Base-by-base conservation (phyloP, 1,139 yeast genomes). In the Casaregolazyma suthepensis region DNA sequence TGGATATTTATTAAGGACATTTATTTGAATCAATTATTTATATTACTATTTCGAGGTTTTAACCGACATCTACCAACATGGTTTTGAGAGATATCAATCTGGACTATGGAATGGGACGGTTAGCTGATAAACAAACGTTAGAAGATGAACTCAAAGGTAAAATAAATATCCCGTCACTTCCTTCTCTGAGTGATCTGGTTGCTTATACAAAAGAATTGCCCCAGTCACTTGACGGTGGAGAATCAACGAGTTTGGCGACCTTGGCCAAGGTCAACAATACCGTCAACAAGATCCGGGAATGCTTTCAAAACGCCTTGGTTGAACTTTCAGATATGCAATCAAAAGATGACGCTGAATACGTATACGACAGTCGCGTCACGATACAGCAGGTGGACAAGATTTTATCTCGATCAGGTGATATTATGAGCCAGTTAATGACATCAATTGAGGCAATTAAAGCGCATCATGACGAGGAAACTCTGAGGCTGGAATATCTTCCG, bases 341-440 rank as follows among this genome's bases (percentile, higher is more conserved):
- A 10, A 62, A 58, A 46, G 63, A 60, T 45, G 63, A 60, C 51
- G 63, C 76, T n/a, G 70, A 70, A 5, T 80, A 83, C 83, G 69
- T 78, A 43, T 71, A 65, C 49, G 81, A 79, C 54, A 83, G 83
- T 0, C 72, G 72, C 52, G 66, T 67, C 12, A 75, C 73, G 38
- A 71, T 82, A 9, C 61, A 68, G 22, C 75, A 71, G 19, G 68
- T 82, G 63, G 75, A 52, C 59, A 73, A 53, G 71, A 72, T 26
- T 68, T 59, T 81, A 20, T 73, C 75, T 20, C 66, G 72, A 12
- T 72, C 82, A 1, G 87, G 83, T 52, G 69, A 74, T 1, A 68
- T 75, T 7, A 71, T 82, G 54, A 67, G 77, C 0, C 75, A 73
- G 55, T 65, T 81, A 4, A 66, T 70, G 65, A 75, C 65, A 57